Base-by-base conservation (phyloP, 106 monocot genomes). In the Dioscorea dumetorum region DNA sequence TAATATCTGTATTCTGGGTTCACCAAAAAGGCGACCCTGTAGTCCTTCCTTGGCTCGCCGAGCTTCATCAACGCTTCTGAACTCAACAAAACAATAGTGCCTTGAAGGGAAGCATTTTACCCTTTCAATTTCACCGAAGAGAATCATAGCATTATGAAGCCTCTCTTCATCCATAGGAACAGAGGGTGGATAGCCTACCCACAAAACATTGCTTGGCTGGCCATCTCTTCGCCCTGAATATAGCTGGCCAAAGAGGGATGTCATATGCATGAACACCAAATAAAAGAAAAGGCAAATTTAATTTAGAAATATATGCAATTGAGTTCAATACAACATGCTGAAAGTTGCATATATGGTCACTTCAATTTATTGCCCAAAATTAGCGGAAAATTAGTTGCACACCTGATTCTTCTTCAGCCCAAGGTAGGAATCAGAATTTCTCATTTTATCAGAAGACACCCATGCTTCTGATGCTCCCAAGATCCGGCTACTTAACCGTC, bases 101-200 rank as follows among this genome's bases (percentile, higher is more conserved):
- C 90, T 87, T 12, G 63, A 67, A 12, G 84, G 87, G 63, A 93
- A 87, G 20, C 77, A 71, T 67, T 80, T 87, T 21, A 90, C 87
- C 19, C 73, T 77, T 64, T 93, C 93, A 63, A 99, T 90, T 69
- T 90, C 93, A 73, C 99, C 99, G 83, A 90, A 93, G 13, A 90
- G 79, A 75, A 93, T 87, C 90, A 99, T 87, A 22, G 99, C 84
- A 74, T 93, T 87, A 62, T 85, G 90, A 77, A 99, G 93, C 81
- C 83, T 82, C 49, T 85, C 85, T 53, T 99, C 90, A 78, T 93
- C 85, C 70, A 99, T 80, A 52, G 65, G 81, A 22, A 81, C 49
- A 24, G 89, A 70, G 5, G 85, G 87, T 48, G 99, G 99, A 61
- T 90, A 93, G 50, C 82, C 67, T 20, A 99, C 67, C 85, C 80